A percentile compares a stretch with the other conserved stretches of the same genome.
Conservation (phyloP, 306 rosid species). For the Fagus sylvatica region DNA sequence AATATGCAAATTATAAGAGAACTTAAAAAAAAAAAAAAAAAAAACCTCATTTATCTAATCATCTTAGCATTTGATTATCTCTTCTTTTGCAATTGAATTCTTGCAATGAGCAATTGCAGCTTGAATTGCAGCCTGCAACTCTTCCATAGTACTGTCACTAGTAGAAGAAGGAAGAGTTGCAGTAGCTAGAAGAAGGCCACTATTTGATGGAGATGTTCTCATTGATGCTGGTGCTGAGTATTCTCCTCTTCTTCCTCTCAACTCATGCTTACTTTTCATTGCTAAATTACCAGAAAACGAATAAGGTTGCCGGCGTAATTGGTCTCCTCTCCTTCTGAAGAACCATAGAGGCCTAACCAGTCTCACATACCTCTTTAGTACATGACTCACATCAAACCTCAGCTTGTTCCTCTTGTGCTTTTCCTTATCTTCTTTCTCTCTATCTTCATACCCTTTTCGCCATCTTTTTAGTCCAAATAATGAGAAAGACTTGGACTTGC, state of each 20-base stretch:
- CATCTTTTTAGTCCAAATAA: conserved; percentile 54
- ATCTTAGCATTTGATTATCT: conserved; percentile 43
- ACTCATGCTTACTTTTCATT: conserved; percentile 39
- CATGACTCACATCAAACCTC: conserved; percentile 52
- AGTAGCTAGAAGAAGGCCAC: conserved; percentile 66
- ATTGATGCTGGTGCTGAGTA: conserved; percentile 94
- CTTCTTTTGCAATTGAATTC: conserved; percentile 73
- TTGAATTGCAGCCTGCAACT: conserved; percentile 96
- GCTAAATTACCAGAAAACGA: conserved; percentile 79
- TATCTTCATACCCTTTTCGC: conserved; percentile 45
- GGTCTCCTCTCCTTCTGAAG: conserved; percentile 53
- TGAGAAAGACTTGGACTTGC: conserved; percentile 67
- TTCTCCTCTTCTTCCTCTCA: conserved; percentile 72
- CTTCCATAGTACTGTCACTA: conserved; percentile 91
- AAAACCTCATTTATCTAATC: background rate
- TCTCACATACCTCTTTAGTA: conserved; percentile 61
- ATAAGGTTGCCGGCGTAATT: conserved; percentile 41
- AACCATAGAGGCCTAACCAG: conserved; percentile 54
- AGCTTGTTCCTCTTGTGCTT: conserved; percentile 36
- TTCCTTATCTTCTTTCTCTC: conserved; percentile 39
- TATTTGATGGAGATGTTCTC: conserved; percentile 89
- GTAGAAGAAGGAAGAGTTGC: conserved; percentile 47
- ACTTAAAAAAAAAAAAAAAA: conserved; percentile 6
- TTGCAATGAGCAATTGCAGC: conserved; percentile 99
- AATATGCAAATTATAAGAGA: conserved; percentile 19